phyloP scores from a whole-genome alignment of 2,329 filamentous ascomycete genomes.

The Hymenoscyphus fraxineus region DNA sequence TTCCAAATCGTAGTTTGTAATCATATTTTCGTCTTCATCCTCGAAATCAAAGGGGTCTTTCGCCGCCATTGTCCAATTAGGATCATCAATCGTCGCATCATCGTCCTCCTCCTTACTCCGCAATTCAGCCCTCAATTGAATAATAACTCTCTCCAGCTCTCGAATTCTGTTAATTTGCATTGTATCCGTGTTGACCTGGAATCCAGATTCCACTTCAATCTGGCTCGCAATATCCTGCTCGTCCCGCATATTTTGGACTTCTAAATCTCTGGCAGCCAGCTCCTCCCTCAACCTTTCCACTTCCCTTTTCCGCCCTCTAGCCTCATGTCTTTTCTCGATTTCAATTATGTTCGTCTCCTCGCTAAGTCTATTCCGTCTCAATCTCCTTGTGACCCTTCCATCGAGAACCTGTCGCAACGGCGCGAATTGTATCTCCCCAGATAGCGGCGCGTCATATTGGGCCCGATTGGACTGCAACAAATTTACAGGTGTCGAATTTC shows the following conservation, averaged over 20 bases:
- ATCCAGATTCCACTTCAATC: conserved; percentile 28
- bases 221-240: conserved; percentile 31
- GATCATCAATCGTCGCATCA: conserved; percentile 18
- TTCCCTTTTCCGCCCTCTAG: conserved; percentile 42
- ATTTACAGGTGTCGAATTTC: conserved; percentile 43
- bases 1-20: conserved; percentile 26
- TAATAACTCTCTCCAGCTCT: conserved; percentile 31
- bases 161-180: conserved; percentile 24
- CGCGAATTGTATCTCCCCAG: conserved; percentile 43
- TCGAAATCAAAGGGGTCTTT: conserved; percentile 40
- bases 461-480: conserved; percentile 20
- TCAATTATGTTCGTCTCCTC: conserved; percentile 55
- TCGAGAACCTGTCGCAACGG: conserved; percentile 54
- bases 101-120: conserved; percentile 23
- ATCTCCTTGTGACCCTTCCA: conserved; percentile 53
- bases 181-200: conserved; percentile 14
- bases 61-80: conserved; percentile 50
- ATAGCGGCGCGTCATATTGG: conserved; percentile 28
- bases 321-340: conserved; percentile 43
- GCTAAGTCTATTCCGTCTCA: conserved; percentile 53
- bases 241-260: conserved; percentile 31
- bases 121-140: conserved; percentile 28
- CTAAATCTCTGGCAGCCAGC: conserved; percentile 36
- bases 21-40: conserved; percentile 35
- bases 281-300: conserved; percentile 47